phyloP scores from a whole-genome alignment of 2,329 filamentous ascomycete genomes.

The Botryosphaeria dothidea region DNA sequence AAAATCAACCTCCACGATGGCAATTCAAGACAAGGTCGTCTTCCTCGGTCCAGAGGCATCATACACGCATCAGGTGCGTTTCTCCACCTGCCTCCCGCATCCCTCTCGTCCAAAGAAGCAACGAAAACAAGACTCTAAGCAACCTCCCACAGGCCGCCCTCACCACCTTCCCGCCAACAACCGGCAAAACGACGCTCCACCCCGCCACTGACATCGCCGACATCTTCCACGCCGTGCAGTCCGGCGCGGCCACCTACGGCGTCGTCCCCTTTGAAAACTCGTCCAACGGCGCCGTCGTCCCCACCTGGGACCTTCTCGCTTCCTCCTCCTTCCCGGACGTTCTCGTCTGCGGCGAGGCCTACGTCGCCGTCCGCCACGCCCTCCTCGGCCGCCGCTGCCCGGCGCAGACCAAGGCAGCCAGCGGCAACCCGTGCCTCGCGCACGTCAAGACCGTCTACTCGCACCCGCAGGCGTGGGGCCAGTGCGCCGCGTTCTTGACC shows the following conservation, averaged over 20 bases:
- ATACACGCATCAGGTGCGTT: constrained; percentile 67
- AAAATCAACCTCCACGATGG: too few species aligned
- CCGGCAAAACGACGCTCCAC: constrained; percentile 33
- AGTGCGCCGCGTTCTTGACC: constrained; percentile 68
- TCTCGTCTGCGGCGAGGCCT: constrained; percentile 77
- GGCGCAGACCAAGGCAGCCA: neutral
- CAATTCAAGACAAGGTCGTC: constrained; percentile 40
- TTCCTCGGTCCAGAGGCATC: constrained; percentile 66
- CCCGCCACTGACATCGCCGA: constrained; percentile 57
- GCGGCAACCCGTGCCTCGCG: constrained; percentile 40
- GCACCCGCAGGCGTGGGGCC: constrained; percentile 93
- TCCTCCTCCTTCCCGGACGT: constrained; percentile 68
- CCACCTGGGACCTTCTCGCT: constrained; percentile 84
- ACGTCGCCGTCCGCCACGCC: constrained; percentile 85
- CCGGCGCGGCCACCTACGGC: constrained; percentile 64
- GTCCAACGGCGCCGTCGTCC: constrained; percentile 87
- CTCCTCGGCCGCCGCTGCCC: constrained; percentile 60
- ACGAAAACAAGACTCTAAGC: neutral
- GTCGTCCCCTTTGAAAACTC: constrained; percentile 97
- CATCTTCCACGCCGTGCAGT: constrained; percentile 79
- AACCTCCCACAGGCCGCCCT: neutral
- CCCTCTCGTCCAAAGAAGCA: constrained; percentile 37
- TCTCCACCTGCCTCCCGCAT: neutral
- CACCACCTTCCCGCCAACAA: neutral
- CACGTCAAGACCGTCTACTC: constrained; percentile 79